These are phyloP conservation scores for Lodderomyces elongisporus DNA, from an alignment of 1,139 yeast species.

Conservation along the genomic window DNA sequence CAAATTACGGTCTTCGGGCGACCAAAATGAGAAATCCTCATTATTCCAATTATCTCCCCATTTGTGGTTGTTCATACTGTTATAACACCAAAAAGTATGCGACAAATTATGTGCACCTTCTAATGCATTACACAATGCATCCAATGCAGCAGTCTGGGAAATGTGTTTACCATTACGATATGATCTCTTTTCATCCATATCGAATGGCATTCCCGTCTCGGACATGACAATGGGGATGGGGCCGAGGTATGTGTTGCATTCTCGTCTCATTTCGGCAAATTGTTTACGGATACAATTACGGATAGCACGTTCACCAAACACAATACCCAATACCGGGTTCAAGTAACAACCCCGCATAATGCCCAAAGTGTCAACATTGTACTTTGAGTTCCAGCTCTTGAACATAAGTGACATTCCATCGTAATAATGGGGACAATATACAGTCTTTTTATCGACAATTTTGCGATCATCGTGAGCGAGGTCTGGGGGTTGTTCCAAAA, in stretches of 20 bases:
- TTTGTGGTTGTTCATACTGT: conserved; percentile 62
- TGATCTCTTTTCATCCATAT: conserved; percentile 77
- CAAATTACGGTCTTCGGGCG: conserved; percentile 53
- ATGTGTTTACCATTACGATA: conserved; percentile 58
- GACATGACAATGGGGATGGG: conserved; percentile 69
- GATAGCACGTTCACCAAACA: conserved; percentile 74
- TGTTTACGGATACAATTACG: conserved; percentile 68
- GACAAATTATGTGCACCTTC: conserved; percentile 61
- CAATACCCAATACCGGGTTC: conserved; percentile 73
- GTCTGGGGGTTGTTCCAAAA: conserved; percentile 71
- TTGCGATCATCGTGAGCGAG: conserved; percentile 45
- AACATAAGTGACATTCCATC: conserved; percentile 92
- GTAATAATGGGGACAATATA: conserved; percentile 83
- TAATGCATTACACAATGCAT: conserved; percentile 73
- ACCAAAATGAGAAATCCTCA: conserved; percentile 88
- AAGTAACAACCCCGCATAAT: conserved; percentile 75
- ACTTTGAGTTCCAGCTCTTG: conserved; percentile 70
- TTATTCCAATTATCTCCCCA: conserved; percentile 93
- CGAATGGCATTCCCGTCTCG: conserved; percentile 97
- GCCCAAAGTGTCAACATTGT: conserved; percentile 87
- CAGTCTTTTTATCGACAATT: conserved; percentile 58
- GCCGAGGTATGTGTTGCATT: conserved; percentile 59
- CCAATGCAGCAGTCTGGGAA: conserved; percentile 77
- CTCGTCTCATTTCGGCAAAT: conserved; percentile 56
- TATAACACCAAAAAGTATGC: conserved; percentile 84